Percentiles rank a stretch among this genome's conserved stretches.
Evolutionary conservation across 2,329 filamentous ascomycete species (phyloP).

Genomic region (Ceratocystis ficicola): DNA sequence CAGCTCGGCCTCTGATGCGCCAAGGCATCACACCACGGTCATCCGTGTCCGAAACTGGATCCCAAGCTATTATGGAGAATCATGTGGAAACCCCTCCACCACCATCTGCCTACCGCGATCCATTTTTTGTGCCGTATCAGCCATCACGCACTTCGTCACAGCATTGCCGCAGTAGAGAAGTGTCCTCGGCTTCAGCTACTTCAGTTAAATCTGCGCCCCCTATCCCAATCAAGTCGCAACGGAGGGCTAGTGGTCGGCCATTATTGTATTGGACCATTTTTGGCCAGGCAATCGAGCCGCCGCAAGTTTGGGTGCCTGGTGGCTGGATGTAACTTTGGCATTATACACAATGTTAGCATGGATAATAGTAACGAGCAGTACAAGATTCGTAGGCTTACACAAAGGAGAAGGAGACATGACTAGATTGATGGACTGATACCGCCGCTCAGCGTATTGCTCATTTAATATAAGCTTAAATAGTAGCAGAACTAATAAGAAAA

Average conservation of each 20-base stretch:
- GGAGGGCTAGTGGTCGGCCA: conserved; percentile 10
- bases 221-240: conserved; percentile 14
- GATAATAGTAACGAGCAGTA: background rate
- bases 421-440: background rate
- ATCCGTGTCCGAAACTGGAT: background rate
- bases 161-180: background rate
- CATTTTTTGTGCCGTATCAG: background rate
- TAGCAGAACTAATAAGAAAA: background rate
- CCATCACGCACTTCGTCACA: background rate
- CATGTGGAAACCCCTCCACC: conserved; percentile 7
- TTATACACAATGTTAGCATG: background rate
- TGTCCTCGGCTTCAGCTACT: background rate
- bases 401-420: background rate
- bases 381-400: no score
- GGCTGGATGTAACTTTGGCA: conserved; percentile 16
- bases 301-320: conserved; percentile 17
- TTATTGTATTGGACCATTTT: conserved; percentile 19
- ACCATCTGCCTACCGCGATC: conserved; percentile 15
- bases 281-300: conserved; percentile 15
- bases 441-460: background rate
- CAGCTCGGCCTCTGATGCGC: background rate
- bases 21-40: background rate
- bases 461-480: background rate
- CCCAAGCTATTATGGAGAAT: background rate
- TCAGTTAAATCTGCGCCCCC: conserved; percentile 1